Evolutionary conservation across 2,329 filamentous ascomycete species (phyloP).

Genomic region (Pestalotiopsis sp.): DNA sequence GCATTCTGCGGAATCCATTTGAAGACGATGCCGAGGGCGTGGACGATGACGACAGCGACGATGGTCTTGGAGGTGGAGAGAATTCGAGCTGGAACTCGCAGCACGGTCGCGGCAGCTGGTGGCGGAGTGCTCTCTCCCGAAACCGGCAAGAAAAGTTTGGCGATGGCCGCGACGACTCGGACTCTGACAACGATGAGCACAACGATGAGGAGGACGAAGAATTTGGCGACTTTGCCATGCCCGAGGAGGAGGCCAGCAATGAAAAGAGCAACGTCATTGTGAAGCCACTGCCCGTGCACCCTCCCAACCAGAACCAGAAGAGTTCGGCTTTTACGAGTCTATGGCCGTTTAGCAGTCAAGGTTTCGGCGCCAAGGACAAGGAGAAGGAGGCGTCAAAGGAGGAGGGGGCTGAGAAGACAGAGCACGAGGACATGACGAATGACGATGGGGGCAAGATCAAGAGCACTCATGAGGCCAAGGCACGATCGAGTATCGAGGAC

Average conservation of each 20-base stretch:
- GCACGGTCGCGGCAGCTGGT: conserved; percentile 47
- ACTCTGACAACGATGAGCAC: conserved; percentile 42
- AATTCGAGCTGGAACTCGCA: conserved; percentile 33
- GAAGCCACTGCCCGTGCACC: conserved; percentile 58
- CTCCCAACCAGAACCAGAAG: conserved; percentile 40
- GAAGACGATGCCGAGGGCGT: conserved; percentile 54
- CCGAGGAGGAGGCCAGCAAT: conserved; percentile 43
- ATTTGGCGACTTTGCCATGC: conserved; percentile 71
- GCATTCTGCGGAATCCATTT: conserved; percentile 33
- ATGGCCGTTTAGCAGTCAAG: conserved; percentile 59
- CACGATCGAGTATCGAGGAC: conserved; percentile 62
- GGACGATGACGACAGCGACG: conserved; percentile 44
- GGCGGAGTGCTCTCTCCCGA: conserved; percentile 43
- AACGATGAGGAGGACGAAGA: conserved; percentile 50
- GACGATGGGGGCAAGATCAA: conserved; percentile 47
- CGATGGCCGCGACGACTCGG: conserved; percentile 41
- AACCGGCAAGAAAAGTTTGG: conserved; percentile 37
- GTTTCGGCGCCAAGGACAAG: conserved; percentile 34
- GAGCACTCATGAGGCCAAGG: conserved; percentile 53
- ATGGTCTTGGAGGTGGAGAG: conserved; percentile 39
- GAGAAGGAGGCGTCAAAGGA: conserved; percentile 32
- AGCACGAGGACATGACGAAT: conserved; percentile 33
- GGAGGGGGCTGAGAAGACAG: conserved; percentile 24
- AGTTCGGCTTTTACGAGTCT: conserved; percentile 50
- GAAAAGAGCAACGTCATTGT: conserved; percentile 43